phyloP scores from a whole-genome alignment of 441 rosid species.

The Bocquillonia castaneifolia region DNA sequence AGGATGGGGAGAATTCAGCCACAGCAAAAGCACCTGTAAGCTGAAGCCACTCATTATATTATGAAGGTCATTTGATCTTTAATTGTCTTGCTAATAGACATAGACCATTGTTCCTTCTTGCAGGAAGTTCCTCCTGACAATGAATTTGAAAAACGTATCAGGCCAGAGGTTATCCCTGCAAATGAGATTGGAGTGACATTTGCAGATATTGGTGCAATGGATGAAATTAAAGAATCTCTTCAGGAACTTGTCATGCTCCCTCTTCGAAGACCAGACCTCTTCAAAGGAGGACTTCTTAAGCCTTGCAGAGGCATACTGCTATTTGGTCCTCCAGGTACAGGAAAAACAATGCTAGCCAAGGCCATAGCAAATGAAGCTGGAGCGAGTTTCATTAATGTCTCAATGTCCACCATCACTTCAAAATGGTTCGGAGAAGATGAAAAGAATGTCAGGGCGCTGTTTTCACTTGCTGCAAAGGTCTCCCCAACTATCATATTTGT shows the following conservation, averaged over 20 bases:
- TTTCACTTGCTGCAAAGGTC: slow-evolving; percentile 87
- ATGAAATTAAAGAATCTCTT: slow-evolving; percentile 87
- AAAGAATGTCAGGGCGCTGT: slow-evolving; percentile 87
- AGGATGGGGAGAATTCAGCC: slow-evolving; percentile 54
- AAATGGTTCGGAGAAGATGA: slow-evolving; percentile 99
- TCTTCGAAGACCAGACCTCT: slow-evolving; percentile 88
- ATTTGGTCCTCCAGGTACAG: slow-evolving; percentile 98
- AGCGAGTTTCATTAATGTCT: slow-evolving; percentile 96
- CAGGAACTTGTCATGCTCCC: slow-evolving; percentile 99
- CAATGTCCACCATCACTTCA: slow-evolving; percentile 98
- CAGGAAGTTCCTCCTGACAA: slow-evolving; percentile 91
- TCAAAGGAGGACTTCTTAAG: slow-evolving; percentile 93
- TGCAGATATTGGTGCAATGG: slow-evolving; percentile 85
- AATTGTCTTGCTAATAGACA: too few relatives aligned
- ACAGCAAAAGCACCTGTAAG: slow-evolving; percentile 62
- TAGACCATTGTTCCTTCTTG: not conserved
- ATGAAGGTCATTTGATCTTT: slow-evolving; percentile 12
- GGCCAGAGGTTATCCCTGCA: slow-evolving; percentile 97
- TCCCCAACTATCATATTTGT: slow-evolving; percentile 94
- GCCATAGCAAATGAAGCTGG: slow-evolving; percentile 99
- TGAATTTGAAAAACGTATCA: slow-evolving; percentile 90
- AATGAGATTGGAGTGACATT: slow-evolving; percentile 92
- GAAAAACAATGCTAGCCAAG: slow-evolving; percentile 97
- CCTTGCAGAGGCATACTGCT: slow-evolving; percentile 97
- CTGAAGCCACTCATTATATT: slow-evolving; percentile 6